Evolutionary conservation across 1,139 yeast genomes (phyloP), one percentile per base, ranked within the genome.

Genomic region (Blastobotrys raffinosifermentans): DNA sequence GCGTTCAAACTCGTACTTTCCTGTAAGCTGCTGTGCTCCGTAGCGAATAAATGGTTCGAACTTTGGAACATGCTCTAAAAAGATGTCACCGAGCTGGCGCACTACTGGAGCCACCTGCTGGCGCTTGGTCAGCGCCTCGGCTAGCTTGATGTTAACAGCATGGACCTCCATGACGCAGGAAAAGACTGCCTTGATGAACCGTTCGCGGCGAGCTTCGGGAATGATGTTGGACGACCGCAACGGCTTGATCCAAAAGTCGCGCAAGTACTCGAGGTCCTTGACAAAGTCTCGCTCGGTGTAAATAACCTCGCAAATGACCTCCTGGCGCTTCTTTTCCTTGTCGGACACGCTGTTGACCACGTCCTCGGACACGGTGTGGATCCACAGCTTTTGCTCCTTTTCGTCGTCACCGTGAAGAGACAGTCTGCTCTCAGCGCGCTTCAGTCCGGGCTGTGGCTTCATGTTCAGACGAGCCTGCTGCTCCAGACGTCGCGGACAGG

Each of bases 11-110:
- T 91, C 95, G 62, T 86, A 87, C 59, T 87, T 86, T 9, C 96
- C 97, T 64, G 86, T 87, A 38, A 91, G 87, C 58, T 93, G 93
- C 42, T 91, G 87, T n/a, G 96, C 96, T 43, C 95, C 94, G 58
- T 91, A 91, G 34, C 82, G 73, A 36, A 91, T 81, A 61, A 89
- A 91, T 2, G 97, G 95, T 46, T 87, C 96, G 61, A 91, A 89
- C 48, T 75, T 75, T 9, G 93, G 87, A 25, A 89, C 86, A 56
- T 72, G 80, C 48, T 87, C 93, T 41, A 89, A 63, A 48, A 91
- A 79, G 2, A 91, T 74, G 59, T 93, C 98, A 34, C 94, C 96
- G 54, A 91, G 72, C 19, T 82, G 78, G 41, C 79, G 80, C 26
- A 89, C 87, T 8, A 89, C 87, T 0, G 96, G 93, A 40, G 84